Evolutionary conservation across 306 rosid genomes (phyloP).

Genomic region (Arachis hypogaea): DNA sequence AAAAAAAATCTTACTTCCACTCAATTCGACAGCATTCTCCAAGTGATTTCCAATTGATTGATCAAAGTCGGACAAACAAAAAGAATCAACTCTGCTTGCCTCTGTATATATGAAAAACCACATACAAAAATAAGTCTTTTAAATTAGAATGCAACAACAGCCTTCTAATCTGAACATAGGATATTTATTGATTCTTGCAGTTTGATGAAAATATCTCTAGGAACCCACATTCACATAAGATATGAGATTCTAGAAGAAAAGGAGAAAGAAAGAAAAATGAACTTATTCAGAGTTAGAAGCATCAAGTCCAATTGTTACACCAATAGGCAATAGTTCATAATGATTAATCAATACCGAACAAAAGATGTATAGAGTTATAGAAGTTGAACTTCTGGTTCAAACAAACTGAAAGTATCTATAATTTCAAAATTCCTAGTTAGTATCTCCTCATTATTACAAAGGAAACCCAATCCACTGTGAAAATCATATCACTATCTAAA

Average conservation of each 20-base stretch:
- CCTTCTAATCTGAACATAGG: background rate
- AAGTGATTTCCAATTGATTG: conserved; percentile 39
- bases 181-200: background rate
- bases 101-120: conserved; percentile 43
- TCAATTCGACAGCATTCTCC: conserved; percentile 37
- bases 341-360: background rate
- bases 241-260: conserved; percentile 11
- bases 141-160: conserved; percentile 4
- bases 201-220: conserved; percentile 7
- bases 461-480: conserved; percentile 22
- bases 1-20: conserved; percentile 39
- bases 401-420: background rate
- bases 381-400: background rate
- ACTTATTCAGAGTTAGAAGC: conserved; percentile 4
- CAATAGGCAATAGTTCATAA: background rate
- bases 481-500: conserved; percentile 9
- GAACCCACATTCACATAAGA: background rate
- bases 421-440: background rate
- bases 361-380: background rate
- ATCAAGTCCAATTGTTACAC: conserved; percentile 8
- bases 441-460: background rate
- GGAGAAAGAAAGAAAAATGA: background rate
- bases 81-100: conserved; percentile 42
- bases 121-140: conserved; percentile 17
- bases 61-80: conserved; percentile 44